phyloP scores from a whole-genome alignment of 169 alveolate species.

The Besnoitia besnoiti region DNA sequence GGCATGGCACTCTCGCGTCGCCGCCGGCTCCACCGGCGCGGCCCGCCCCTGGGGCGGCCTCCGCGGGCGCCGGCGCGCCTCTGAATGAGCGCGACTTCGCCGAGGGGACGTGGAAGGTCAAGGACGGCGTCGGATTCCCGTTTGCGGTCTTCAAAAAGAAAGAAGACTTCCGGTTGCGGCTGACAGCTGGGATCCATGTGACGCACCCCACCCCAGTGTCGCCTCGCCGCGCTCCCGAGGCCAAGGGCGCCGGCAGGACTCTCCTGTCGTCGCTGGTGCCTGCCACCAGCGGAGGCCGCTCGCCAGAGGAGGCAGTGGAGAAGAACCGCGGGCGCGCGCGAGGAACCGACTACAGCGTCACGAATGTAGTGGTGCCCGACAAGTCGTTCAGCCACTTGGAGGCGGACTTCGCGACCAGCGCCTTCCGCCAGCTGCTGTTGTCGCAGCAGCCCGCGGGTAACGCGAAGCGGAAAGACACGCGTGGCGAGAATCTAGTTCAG shows the following conservation, averaged over 20 bases:
- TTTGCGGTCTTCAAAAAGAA: conserved; percentile 3
- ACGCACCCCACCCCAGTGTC: not conserved
- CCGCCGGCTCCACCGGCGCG: too few relatives aligned
- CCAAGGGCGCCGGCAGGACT: too few relatives aligned
- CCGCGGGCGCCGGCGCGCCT: not conserved
- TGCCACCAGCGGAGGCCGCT: too few relatives aligned
- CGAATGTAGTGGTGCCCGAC: not conserved
- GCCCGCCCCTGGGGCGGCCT: not conserved
- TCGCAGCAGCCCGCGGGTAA: not conserved
- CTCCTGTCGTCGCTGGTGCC: too few relatives aligned
- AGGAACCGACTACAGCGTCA: not conserved
- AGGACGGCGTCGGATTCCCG: not conserved
- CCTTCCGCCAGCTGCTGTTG: conserved; percentile 48
- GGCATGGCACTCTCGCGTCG: too few relatives aligned
- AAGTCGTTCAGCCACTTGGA: conserved; percentile 50
- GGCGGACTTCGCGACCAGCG: conserved; percentile 46
- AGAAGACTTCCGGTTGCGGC: not conserved
- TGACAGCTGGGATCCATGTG: not conserved
- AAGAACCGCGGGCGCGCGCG: not conserved
- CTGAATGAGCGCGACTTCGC: not conserved
- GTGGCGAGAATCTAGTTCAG: not conserved
- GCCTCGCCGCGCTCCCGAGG: too few relatives aligned
- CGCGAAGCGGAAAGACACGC: not conserved
- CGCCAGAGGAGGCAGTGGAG: too few relatives aligned
- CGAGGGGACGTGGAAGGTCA: conserved; percentile 3